A percentile compares a stretch with the other conserved stretches of the same genome.
Conservation (phyloP, 441 rosid genomes). For the Populus hybrid region DNA sequence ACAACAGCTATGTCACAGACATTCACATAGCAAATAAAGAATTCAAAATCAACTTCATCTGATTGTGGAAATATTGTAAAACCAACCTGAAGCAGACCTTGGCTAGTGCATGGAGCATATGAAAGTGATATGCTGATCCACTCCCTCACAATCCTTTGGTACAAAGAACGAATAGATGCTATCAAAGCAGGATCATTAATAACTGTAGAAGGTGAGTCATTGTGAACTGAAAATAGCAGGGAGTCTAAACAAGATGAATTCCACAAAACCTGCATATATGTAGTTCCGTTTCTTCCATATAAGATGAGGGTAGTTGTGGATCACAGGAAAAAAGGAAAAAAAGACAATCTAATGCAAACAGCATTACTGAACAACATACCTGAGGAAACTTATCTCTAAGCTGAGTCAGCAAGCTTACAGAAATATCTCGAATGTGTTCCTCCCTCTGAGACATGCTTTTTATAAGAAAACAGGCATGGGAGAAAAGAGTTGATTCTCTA, state of each 20-base stretch:
- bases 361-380: conserved; percentile 40
- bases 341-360: neutral
- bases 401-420: conserved; percentile 80
- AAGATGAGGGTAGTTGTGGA: conserved; percentile 13
- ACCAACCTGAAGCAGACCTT: conserved; percentile 96
- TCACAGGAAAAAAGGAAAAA: conserved; percentile 9
- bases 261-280: conserved; percentile 84
- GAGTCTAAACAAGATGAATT: conserved; percentile 90
- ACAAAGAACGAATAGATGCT: conserved; percentile 76
- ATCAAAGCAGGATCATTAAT: conserved; percentile 88
- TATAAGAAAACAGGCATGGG: conserved; percentile 90
- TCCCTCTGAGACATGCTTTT: conserved; percentile 96
- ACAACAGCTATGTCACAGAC: neutral
- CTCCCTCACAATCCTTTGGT: conserved; percentile 80
- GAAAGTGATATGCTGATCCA: conserved; percentile 92
- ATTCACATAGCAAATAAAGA: conserved; percentile 3
- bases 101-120: conserved; percentile 96
- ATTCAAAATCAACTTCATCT: conserved; percentile 1
- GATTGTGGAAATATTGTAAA: neutral
- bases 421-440: conserved; percentile 83
- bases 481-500: conserved; percentile 74
- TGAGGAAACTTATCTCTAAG: conserved; percentile 95
- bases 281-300: conserved; percentile 18
- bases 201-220: conserved; percentile 56
- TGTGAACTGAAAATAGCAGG: conserved; percentile 70